Conservation (phyloP, 2,329 filamentous ascomycete species). For the Ustilaginoidea virens region DNA sequence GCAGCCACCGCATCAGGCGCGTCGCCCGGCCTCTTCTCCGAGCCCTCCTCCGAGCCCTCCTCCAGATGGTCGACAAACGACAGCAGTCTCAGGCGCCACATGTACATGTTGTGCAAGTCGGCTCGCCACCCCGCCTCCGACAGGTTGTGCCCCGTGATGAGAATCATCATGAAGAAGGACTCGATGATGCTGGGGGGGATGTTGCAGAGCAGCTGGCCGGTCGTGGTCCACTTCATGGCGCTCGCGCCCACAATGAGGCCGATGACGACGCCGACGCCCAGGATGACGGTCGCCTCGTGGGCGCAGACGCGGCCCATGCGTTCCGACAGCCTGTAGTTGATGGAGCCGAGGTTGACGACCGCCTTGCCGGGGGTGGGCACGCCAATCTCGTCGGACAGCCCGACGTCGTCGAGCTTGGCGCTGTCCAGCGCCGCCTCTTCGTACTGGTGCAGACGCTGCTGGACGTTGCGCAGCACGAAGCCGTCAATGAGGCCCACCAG, state of each 20-base stretch:
- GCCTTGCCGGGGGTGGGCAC: slow-evolving; percentile 2
- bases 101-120: slow-evolving; percentile 20
- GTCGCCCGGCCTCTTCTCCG: too few species aligned
- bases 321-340: slow-evolving; percentile 8
- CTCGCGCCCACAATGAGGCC: slow-evolving; percentile 9
- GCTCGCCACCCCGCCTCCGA: slow-evolving; percentile 8
- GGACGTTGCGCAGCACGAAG: slow-evolving; percentile 28
- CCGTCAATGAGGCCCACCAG: slow-evolving; percentile 28
- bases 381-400: slow-evolving; percentile 6
- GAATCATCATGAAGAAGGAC: slow-evolving; percentile 13
- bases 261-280: too few species aligned
- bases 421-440: slow-evolving; percentile 7
- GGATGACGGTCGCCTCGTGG: slow-evolving; percentile 8
- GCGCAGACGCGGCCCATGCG: slow-evolving; percentile 9
- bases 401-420: slow-evolving; percentile 5
- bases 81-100: slow-evolving; percentile 20
- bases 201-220: slow-evolving; percentile 11
- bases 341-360: not conserved
- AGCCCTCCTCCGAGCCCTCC: not conserved
- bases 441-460: slow-evolving; percentile 12
- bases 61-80: slow-evolving; percentile 20
- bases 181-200: slow-evolving; percentile 6
- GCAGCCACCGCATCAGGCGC: too few species aligned
- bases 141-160: slow-evolving; percentile 11
- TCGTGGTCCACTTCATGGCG: slow-evolving; percentile 10